phyloP scores from a whole-genome alignment of 1,284 basidiomycete species.

The Ganoderma lingzhi region DNA sequence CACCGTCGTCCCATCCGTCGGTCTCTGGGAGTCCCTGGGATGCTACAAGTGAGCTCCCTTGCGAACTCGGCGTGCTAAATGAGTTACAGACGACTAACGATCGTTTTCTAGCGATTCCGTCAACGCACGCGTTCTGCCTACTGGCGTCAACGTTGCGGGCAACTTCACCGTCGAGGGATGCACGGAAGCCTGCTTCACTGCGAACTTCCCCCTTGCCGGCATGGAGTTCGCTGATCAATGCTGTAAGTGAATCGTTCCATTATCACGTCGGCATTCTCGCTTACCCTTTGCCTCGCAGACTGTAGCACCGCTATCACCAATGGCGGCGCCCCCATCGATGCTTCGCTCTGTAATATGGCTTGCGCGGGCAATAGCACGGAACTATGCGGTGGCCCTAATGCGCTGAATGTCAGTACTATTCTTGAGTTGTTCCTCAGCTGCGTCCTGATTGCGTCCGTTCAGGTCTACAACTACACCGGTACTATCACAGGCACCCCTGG shows the following conservation, averaged over 20 bases:
- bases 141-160: slow-evolving; percentile 49
- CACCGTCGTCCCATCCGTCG: slow-evolving; percentile 56
- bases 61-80: not conserved
- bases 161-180: slow-evolving; percentile 67
- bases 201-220: slow-evolving; percentile 66
- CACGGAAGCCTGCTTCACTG: slow-evolving; percentile 66
- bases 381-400: slow-evolving; percentile 71
- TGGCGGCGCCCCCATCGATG: slow-evolving; percentile 53
- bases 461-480: slow-evolving; percentile 73
- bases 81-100: not conserved
- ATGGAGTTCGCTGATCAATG: slow-evolving; percentile 57
- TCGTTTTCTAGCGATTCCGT: slow-evolving; percentile 53
- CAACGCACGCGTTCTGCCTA: slow-evolving; percentile 56
- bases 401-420: slow-evolving; percentile 40
- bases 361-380: slow-evolving; percentile 67
- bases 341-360: slow-evolving; percentile 67
- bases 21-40: slow-evolving; percentile 69
- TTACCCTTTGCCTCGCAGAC: slow-evolving; percentile 44
- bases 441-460: not conserved
- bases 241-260: slow-evolving; percentile 48
- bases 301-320: slow-evolving; percentile 59
- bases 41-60: slow-evolving; percentile 62
- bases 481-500: slow-evolving; percentile 53
- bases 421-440: not conserved
- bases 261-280: not conserved